phyloP scores from a whole-genome alignment of 2,329 filamentous ascomycete genomes.

The Colletotrichum trifolii region DNA sequence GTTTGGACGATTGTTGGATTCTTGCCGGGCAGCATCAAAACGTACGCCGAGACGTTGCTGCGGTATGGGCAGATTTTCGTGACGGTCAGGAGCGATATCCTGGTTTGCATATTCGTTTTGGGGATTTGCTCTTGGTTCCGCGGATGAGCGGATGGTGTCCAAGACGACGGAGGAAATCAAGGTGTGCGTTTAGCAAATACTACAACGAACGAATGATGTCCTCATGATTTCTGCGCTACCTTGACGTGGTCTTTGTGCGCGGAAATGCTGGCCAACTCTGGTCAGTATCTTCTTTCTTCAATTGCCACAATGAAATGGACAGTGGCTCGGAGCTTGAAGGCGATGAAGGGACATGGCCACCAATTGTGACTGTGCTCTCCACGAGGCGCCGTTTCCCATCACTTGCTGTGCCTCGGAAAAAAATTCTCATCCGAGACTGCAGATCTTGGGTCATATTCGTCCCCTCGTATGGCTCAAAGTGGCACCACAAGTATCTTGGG shows the following conservation, averaged over 20 bases:
- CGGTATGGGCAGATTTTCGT: slow-evolving; percentile 78
- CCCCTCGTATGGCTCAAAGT: too few relatives aligned
- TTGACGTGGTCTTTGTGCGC: too few relatives aligned
- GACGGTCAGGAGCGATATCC: slow-evolving; percentile 78
- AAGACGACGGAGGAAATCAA: not conserved
- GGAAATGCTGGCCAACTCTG: too few relatives aligned
- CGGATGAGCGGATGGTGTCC: slow-evolving; percentile 15
- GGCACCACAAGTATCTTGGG: too few relatives aligned
- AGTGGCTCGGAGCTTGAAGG: not conserved
- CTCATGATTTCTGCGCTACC: too few relatives aligned
- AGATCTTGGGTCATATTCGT: too few relatives aligned
- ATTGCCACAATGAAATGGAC: not conserved
- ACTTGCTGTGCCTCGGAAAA: too few relatives aligned
- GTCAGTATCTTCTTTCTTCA: too few relatives aligned
- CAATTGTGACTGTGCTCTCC: too few relatives aligned
- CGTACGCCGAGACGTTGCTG: slow-evolving; percentile 70
- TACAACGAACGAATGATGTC: not conserved
- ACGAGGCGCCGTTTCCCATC: too few relatives aligned
- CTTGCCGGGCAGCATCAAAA: slow-evolving; percentile 72
- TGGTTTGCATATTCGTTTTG: slow-evolving; percentile 81
- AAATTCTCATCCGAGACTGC: too few relatives aligned
- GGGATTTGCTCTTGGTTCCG: slow-evolving; percentile 65
- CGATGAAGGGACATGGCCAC: too few relatives aligned
- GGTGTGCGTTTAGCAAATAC: not conserved
- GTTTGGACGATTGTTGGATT: slow-evolving; percentile 72